Evolutionary conservation across 768 basidiomycete species (phyloP), one percentile per base, ranked within the genome.

Genomic region (Boletus rubropictus): DNA sequence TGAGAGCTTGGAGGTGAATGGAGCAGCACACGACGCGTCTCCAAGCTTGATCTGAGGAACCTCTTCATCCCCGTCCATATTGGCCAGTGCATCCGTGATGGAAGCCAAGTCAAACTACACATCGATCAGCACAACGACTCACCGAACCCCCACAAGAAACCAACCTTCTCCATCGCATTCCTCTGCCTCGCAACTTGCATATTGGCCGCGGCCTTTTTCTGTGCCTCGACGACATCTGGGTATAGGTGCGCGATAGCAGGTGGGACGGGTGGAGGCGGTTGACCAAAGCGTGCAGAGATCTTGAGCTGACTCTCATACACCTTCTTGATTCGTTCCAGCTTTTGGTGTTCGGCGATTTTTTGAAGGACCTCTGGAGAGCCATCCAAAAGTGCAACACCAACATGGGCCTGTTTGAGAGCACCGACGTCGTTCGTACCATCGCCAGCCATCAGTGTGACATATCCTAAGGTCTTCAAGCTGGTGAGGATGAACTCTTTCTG

Each of bases 371-470:
- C 94, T 0, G 80, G 78, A 0, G 93, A 89, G 1, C 95, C 92
- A 59, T 97, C 92, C 44, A 96, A 70, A 3, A 93, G 72, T 1
- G 95, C 95, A 24, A 98, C 89, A 42, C 96, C 95, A 49, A 99
- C 86, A 65, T 99, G 92, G 1, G 96, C 96, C 64, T 96, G 93
- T 67, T 98, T 99, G 43, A 99, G 79, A 3, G 96, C 96, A 20
- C 96, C 96, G 41, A 99, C 96, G 53, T 98, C 96, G 62, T 99
- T 98, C 4, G 96, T 99, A 25, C 96, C 96, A 62, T 99, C 96
- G 42, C 96, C 96, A 5, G 94, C 96, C 96, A 98, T 98, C 42
- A 99, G 76, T 0, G 96, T 99, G 14, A 77, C 78, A 63, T 91
- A 99, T 20, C 95, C 95, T 21, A 96, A 80, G 3, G 75, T 74